Conservation (phyloP, 2,329 filamentous ascomycete genomes). For the Botryotinia narcissicola region DNA sequence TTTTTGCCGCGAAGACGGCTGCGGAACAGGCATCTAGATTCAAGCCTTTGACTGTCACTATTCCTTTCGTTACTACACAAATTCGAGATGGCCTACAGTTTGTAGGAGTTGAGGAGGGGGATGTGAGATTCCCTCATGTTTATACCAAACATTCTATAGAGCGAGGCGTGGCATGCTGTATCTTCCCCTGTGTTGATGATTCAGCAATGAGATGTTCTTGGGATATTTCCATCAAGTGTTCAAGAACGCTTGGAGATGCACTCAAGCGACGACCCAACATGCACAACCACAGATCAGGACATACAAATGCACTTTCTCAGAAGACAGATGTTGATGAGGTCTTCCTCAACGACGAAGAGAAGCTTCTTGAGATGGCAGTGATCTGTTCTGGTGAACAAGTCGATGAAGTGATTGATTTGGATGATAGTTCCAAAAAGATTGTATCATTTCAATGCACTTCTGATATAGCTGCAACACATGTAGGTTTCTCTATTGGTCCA, state of each 20-base stretch:
- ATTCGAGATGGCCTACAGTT: constrained; percentile 89
- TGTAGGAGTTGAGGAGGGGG: constrained; percentile 76
- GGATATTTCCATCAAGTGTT: constrained; percentile 84
- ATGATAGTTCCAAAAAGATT: constrained; percentile 79
- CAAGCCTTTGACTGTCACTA: constrained; percentile 60
- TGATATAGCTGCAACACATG: constrained; percentile 78
- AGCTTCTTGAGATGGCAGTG: constrained; percentile 82
- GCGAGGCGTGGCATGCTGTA: constrained; percentile 74
- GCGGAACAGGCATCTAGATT: constrained; percentile 46
- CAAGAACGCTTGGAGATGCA: constrained; percentile 81
- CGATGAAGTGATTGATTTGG: constrained; percentile 75
- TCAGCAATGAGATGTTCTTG: constrained; percentile 77
- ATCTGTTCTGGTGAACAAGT: constrained; percentile 87
- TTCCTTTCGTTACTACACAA: constrained; percentile 74
- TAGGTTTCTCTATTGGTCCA: constrained; percentile 90
- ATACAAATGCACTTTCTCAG: constrained; percentile 21
- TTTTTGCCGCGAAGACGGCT: constrained; percentile 38
- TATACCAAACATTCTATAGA: constrained; percentile 82
- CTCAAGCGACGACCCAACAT: constrained; percentile 44
- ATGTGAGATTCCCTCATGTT: constrained; percentile 82
- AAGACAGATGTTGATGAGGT: constrained; percentile 26
- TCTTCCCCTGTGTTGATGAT: constrained; percentile 94
- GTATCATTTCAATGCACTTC: constrained; percentile 78
- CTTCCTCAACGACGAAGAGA: constrained; percentile 70
- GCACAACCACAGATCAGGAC: constrained; percentile 36